Percentiles rank a stretch among this genome's conserved stretches.
Conservation (phyloP, 2,329 filamentous ascomycete genomes). For the Fusarium drepaniforme region DNA sequence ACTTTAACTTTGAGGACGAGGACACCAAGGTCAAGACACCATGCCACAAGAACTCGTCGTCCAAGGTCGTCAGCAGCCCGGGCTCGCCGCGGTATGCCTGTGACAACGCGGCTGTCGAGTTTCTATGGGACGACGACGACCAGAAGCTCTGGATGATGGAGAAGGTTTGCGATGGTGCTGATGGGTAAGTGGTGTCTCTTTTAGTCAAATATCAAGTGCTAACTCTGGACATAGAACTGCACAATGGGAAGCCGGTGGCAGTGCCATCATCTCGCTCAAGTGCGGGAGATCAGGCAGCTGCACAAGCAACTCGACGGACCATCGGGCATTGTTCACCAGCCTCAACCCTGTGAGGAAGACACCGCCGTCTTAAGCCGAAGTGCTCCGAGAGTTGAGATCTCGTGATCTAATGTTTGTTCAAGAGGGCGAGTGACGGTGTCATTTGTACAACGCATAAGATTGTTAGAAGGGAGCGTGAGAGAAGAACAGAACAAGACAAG, state of each 20-base stretch:
- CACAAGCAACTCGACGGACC: constrained; percentile 47
- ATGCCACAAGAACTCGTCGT: constrained; percentile 59
- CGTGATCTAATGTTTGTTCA: constrained; percentile 14
- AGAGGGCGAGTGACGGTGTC: constrained; percentile 10
- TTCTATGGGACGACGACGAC: constrained; percentile 53
- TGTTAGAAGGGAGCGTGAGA: background rate
- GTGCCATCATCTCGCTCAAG: constrained; percentile 35
- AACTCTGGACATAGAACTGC: constrained; percentile 33
- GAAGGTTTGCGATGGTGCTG: constrained; percentile 53
- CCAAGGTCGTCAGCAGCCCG: constrained; percentile 43
- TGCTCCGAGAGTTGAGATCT: background rate
- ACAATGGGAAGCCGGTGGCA: constrained; percentile 49
- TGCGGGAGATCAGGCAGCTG: constrained; percentile 39
- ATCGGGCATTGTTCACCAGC: constrained; percentile 46
- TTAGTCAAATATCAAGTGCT: background rate
- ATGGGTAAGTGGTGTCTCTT: constrained; percentile 49
- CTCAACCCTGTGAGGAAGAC: constrained; percentile 43
- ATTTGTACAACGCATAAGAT: constrained; percentile 11
- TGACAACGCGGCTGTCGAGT: constrained; percentile 55
- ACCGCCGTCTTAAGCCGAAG: constrained; percentile 14
- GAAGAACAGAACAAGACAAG: background rate
- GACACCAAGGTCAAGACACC: constrained; percentile 54
- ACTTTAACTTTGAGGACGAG: constrained; percentile 57
- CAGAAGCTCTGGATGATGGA: constrained; percentile 58
- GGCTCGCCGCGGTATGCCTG: constrained; percentile 56